Percentiles rank a stretch among this genome's conserved stretches.
These are phyloP conservation scores for Malassezia slooffiae DNA, from an alignment of 1,284 basidiomycete genomes.

Conservation along the genomic window DNA sequence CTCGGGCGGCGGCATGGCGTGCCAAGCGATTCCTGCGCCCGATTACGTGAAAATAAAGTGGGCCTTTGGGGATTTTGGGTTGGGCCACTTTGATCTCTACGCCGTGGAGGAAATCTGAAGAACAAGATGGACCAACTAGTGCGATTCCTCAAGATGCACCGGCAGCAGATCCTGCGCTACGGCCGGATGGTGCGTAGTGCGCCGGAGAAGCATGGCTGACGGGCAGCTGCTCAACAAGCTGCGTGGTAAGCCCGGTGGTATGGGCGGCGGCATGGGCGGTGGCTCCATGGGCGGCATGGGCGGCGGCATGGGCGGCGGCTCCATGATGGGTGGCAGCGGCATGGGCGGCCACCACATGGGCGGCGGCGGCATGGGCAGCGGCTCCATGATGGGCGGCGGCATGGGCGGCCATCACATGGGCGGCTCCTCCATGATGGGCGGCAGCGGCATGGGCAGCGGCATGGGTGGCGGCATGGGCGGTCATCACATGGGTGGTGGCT, in stretches of 20 bases:
- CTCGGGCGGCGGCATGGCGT: too few species aligned
- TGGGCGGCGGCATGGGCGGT: background rate
- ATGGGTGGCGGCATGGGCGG: background rate
- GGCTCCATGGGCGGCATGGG: constrained; percentile 9
- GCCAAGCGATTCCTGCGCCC: too few species aligned
- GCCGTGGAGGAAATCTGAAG: too few species aligned
- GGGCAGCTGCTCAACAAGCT: constrained; percentile 1
- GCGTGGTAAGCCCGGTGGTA: background rate
- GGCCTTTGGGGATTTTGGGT: too few species aligned
- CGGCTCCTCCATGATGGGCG: constrained; percentile 7
- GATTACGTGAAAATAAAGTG: too few species aligned
- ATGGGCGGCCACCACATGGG: too few species aligned
- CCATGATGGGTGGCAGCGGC: background rate
- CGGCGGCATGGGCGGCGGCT: background rate
- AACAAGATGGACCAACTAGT: constrained; percentile 3
- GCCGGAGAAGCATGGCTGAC: background rate
- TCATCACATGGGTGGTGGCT: background rate
- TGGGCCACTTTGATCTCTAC: too few species aligned
- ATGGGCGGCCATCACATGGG: background rate
- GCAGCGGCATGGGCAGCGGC: constrained; percentile 1
- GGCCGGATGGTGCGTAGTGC: constrained; percentile 1
- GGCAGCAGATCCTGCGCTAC: constrained; percentile 3
- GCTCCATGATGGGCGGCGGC: background rate
- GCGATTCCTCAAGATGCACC: background rate
- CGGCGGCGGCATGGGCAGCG: background rate